Evolutionary conservation across 2,329 filamentous ascomycete genomes (phyloP).

Genomic region (Calonectria pseudoturangicola): DNA sequence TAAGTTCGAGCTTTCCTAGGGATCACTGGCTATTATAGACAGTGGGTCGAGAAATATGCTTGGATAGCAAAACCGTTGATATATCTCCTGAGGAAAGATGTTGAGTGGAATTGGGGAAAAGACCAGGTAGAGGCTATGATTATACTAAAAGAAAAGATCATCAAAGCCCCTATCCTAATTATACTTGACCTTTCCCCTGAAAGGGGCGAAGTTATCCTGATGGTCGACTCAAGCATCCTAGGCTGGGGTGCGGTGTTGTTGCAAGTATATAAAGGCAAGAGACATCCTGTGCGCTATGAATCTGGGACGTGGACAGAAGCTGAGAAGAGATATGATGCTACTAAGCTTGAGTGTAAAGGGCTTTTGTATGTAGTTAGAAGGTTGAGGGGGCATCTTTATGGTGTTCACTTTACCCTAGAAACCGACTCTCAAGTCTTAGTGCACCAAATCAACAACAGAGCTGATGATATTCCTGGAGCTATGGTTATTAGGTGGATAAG

Average conservation of each 20-base stretch:
- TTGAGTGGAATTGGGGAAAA: neutral
- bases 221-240: neutral
- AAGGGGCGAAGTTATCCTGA: neutral
- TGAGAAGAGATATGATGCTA: neutral
- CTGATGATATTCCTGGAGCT: neutral
- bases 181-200: neutral
- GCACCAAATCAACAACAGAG: neutral
- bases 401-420: neutral
- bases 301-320: neutral
- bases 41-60: neutral
- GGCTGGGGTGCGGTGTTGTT: neutral
- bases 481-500: slow-evolving; percentile 6
- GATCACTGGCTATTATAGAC: neutral
- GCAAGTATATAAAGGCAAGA: neutral
- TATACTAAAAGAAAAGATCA: neutral
- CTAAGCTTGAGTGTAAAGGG: neutral
- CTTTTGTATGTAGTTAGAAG: neutral
- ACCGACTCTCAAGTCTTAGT: neutral
- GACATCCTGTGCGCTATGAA: neutral
- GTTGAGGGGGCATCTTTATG: neutral
- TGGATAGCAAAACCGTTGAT: neutral
- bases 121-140: neutral
- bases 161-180: neutral
- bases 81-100: neutral
- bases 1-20: neutral